Evolutionary conservation across 345 rosid species (phyloP), one percentile per base, ranked within the genome.

Genomic region (Trapa incisa): DNA sequence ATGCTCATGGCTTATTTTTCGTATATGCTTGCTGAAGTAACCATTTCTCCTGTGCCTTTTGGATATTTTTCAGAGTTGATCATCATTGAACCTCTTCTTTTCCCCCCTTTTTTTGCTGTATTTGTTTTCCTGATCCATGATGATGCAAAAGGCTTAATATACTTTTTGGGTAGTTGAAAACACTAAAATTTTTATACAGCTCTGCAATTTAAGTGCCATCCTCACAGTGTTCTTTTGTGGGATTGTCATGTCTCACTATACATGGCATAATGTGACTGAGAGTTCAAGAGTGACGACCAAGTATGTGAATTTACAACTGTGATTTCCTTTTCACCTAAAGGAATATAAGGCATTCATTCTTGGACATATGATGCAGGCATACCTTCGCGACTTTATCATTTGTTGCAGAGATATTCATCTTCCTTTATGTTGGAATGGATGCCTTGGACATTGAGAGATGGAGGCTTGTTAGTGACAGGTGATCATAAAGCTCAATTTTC

Each of bases 351-450:
- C 37, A 36, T 45, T 3, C 65, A 45, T 14, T 50, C 54, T 52
- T 68, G 15, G 37, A 29, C 39, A 33, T 72, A 37, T 77, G 52
- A 67, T 66, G 70, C 80, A 91, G 97, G 85, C 97, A 88, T 66
- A 84, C 95, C 68, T 93, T 93, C 73, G 99, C 97, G 32, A 88
- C 96, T 62, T 67, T 89, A 75, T 94, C 99, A 29, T 91, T 91
- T 72, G 84, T 91, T 68, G 91, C 91, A 22, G 99, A 94, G 89
- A 86, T 91, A 66, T 94, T 91, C 80, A 87, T 94, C 75, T 94
- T 94, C 79, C 96, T 89, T 61, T 94, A 91, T 75, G 97, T 93
- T 75, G 99, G 99, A 53, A 93, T 93, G 99, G 98, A 93, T 56
- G 97, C 98, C 73, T 73, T 94, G 66, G 97, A 94, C 70, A 94